Percentiles rank a stretch among this genome's conserved stretches.
Conservation (phyloP, 164 flowering plant genomes). For the Macadamia tetraphylla region DNA sequence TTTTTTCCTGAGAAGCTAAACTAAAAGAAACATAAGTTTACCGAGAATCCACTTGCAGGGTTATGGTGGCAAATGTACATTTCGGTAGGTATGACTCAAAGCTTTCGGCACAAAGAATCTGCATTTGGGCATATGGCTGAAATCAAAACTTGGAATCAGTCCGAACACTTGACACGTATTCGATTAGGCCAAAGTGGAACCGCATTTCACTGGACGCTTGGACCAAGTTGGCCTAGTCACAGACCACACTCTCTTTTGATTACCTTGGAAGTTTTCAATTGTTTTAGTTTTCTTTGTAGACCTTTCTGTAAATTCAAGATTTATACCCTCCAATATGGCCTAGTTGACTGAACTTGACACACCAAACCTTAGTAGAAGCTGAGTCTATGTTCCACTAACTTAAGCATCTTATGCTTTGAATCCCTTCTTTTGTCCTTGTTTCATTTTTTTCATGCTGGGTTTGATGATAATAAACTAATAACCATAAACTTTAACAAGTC, state of each 20-base stretch:
- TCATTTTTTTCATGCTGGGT: slow-evolving; percentile 8
- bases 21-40: no score
- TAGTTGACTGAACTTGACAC: slow-evolving; percentile 27
- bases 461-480: not conserved
- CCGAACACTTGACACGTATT: slow-evolving; percentile 3
- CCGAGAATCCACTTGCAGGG: no score
- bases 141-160: slow-evolving; percentile 7
- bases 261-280: slow-evolving; percentile 11
- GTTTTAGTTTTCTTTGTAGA: slow-evolving; percentile 7
- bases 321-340: slow-evolving; percentile 21
- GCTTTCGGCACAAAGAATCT: not conserved
- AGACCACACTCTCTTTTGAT: slow-evolving; percentile 18
- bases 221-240: slow-evolving; percentile 28
- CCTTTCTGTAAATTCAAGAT: slow-evolving; percentile 16
- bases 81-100: slow-evolving; percentile 7
- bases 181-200: slow-evolving; percentile 10
- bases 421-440: slow-evolving; percentile 12
- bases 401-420: slow-evolving; percentile 36
- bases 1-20: no score
- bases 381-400: slow-evolving; percentile 32
- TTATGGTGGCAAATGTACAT: not conserved
- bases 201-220: slow-evolving; percentile 18
- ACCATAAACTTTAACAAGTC: not conserved
- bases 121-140: not conserved
- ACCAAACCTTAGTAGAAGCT: slow-evolving; percentile 27